Conservation (phyloP, 73 alveolate species). For the Symbiodinium natans region DNA sequence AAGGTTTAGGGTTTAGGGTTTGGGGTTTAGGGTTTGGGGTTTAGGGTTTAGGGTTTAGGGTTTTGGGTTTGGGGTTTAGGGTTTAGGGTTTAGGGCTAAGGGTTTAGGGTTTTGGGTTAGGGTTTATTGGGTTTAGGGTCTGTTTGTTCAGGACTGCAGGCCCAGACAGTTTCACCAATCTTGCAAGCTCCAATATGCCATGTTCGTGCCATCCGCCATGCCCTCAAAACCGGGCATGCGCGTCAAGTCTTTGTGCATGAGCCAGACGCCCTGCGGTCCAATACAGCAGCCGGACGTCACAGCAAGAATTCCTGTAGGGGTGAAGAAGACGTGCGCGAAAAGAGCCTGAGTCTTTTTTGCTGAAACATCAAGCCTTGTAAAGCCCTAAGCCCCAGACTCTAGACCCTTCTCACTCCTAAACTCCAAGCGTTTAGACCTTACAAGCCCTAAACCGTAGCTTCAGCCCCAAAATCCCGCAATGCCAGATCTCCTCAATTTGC, state of each 20-base stretch:
- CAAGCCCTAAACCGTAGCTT: background rate
- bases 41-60: background rate
- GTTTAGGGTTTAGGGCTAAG: background rate
- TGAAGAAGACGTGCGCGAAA: background rate
- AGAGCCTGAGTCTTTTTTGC: too few species aligned
- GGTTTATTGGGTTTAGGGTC: too few species aligned
- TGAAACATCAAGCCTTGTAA: background rate
- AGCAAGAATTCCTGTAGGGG: background rate
- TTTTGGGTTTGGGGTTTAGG: background rate
- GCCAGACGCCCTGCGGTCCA: background rate
- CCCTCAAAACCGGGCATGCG: background rate
- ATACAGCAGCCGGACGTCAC: conserved; percentile 7
- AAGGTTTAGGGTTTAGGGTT: background rate
- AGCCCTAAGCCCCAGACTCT: background rate
- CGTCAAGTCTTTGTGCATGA: background rate
- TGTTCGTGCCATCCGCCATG: background rate
- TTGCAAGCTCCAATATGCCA: background rate
- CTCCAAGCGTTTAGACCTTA: background rate
- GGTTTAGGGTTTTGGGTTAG: background rate
- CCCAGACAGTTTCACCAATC: background rate
- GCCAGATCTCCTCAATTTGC: too few species aligned
- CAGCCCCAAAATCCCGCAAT: background rate
- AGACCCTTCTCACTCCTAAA: background rate
- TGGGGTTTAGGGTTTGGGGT: background rate
- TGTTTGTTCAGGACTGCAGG: too few species aligned